These are phyloP conservation scores for Neonectria magnoliae DNA, from an alignment of 2,329 filamentous ascomycete species.

Conservation along the genomic window DNA sequence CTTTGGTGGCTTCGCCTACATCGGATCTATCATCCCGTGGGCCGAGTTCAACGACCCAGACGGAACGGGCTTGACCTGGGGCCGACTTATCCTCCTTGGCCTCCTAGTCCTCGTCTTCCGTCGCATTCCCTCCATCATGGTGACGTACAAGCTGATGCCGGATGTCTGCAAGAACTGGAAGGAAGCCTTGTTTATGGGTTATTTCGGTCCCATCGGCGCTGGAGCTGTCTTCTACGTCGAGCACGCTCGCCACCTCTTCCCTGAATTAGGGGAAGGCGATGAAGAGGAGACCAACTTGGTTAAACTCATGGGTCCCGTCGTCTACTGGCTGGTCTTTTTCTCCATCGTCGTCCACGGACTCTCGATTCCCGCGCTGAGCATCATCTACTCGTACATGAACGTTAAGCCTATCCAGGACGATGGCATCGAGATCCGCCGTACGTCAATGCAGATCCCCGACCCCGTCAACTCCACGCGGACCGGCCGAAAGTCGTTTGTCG, in stretches of 20 bases:
- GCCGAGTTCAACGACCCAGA: slow-evolving; percentile 61
- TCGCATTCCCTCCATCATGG: slow-evolving; percentile 64
- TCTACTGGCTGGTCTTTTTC: slow-evolving; percentile 51
- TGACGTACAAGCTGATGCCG: slow-evolving; percentile 64
- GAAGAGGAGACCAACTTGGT: slow-evolving; percentile 48
- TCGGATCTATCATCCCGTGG: slow-evolving; percentile 66
- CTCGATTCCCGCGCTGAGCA: slow-evolving; percentile 52
- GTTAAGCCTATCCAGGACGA: slow-evolving; percentile 50
- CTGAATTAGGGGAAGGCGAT: slow-evolving; percentile 46
- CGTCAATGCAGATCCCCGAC: not conserved
- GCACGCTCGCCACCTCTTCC: slow-evolving; percentile 54
- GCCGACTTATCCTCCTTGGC: slow-evolving; percentile 60
- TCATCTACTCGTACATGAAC: slow-evolving; percentile 32
- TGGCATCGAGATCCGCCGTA: slow-evolving; percentile 11
- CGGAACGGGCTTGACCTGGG: slow-evolving; percentile 61
- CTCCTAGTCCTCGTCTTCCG: slow-evolving; percentile 62
- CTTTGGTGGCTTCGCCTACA: slow-evolving; percentile 69
- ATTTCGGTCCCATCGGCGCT: slow-evolving; percentile 81
- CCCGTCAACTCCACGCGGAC: not conserved
- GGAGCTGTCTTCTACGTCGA: slow-evolving; percentile 79
- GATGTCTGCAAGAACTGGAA: slow-evolving; percentile 60
- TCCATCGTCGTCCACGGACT: slow-evolving; percentile 45
- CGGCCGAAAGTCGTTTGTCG: slow-evolving; percentile 4
- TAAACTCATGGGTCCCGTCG: slow-evolving; percentile 49
- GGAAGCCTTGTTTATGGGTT: slow-evolving; percentile 69